Conservation (phyloP, 768 basidiomycete species). For the Hysterangium stoloniferum region DNA sequence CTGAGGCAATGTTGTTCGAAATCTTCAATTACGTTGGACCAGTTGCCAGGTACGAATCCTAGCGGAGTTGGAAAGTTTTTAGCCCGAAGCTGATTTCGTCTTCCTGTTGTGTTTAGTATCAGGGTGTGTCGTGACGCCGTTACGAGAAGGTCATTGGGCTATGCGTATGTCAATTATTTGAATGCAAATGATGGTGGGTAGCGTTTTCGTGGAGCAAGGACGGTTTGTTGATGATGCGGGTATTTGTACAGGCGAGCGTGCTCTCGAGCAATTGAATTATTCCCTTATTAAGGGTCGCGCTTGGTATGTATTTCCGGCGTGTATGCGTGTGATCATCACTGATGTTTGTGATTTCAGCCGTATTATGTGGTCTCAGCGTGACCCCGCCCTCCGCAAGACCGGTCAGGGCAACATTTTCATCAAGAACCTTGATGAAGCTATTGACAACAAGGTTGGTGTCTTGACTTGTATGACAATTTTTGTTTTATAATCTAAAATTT, state of each 20-base stretch:
- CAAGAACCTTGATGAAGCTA: constrained; percentile 95
- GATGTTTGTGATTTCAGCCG: constrained; percentile 48
- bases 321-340: constrained; percentile 6
- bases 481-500: constrained; percentile 4
- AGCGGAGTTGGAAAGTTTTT: too few species aligned
- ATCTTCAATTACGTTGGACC: constrained; percentile 99
- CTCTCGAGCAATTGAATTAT: constrained; percentile 98
- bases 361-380: constrained; percentile 99
- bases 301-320: constrained; percentile 49
- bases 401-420: constrained; percentile 99
- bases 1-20: constrained; percentile 99
- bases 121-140: constrained; percentile 99
- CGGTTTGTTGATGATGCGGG: not conserved
- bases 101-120: constrained; percentile 47
- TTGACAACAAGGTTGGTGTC: constrained; percentile 84
- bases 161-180: constrained; percentile 99
- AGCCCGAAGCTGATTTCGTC: not conserved
- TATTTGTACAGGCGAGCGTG: constrained; percentile 74
- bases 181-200: constrained; percentile 83
- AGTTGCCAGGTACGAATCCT: constrained; percentile 76
- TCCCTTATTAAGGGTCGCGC: constrained; percentile 97
- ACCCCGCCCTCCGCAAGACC: constrained; percentile 98
- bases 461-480: not conserved
- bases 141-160: constrained; percentile 97
- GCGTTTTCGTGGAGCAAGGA: not conserved